Conservation (phyloP, 177 flowering plant species). For the Vitis hybrid region DNA sequence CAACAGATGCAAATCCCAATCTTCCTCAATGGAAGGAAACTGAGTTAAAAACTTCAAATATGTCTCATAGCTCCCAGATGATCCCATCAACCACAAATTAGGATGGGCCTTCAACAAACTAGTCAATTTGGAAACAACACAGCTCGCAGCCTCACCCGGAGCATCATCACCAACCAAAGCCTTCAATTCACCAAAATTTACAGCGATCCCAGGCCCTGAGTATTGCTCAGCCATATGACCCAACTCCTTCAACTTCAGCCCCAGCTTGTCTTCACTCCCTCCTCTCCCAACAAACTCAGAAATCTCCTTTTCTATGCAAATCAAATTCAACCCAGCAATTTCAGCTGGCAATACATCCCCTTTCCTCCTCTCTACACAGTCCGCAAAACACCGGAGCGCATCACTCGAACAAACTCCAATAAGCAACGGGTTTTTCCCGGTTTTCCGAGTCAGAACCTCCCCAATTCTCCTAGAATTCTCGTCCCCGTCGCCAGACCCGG, state of each 20-base stretch:
- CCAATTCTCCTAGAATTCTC: conserved; percentile 11
- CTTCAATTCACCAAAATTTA: conserved; percentile 26
- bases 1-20: conserved; percentile 30
- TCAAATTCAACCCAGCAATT: conserved; percentile 21
- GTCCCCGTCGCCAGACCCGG: conserved; percentile 2
- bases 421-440: conserved; percentile 19
- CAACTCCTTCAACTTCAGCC: conserved; percentile 26
- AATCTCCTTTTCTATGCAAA: conserved; percentile 26
- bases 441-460: conserved; percentile 2
- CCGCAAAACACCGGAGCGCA: conserved; percentile 23
- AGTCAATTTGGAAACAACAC: no score
- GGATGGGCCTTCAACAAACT: conserved; percentile 13
- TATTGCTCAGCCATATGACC: neutral
- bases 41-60: conserved; percentile 25
- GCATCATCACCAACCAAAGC: conserved; percentile 15
- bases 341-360: conserved; percentile 12
- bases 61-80: conserved; percentile 23
- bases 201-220: no score
- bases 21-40: conserved; percentile 29
- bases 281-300: conserved; percentile 16
- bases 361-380: conserved; percentile 8
- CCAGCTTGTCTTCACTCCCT: conserved; percentile 22
- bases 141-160: no score
- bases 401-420: conserved; percentile 31
- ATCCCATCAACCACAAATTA: conserved; percentile 18